Evolutionary conservation across 2,329 filamentous ascomycete species (phyloP), one percentile per base, ranked within the genome.

Genomic region (Dactylellina parvicollis): DNA sequence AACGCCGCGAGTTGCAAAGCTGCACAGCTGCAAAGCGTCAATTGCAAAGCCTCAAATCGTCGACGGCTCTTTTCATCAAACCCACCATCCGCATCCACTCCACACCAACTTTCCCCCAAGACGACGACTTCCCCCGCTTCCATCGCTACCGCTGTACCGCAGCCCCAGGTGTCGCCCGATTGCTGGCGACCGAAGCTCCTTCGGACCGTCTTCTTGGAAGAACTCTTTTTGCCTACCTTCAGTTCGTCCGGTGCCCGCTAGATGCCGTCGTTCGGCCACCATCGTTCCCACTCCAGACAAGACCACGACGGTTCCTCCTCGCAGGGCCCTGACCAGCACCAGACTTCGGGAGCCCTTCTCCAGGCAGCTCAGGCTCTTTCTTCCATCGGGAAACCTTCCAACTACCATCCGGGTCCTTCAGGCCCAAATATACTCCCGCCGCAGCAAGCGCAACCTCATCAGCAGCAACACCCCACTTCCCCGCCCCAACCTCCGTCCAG

Each of bases 381-480:
- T 20, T 72, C 67, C 36, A 72, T 72, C 67, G 67, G 67, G 30
- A 72, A 72, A 54, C 67, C 67, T 18, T 72, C 67, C 4, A 72
- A 46, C 26, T 72, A 72, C 22, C 67, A 54, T 49, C 50, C 59
- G 16, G 46, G 32, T 46, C 50, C 36, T 40, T 18, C 50, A 40
- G 59, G 67, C 30, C 59, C 59, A 36, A 72, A 57, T 59, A 32
- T 65, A 26, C 20, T 40, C 16, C 42, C 55, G 7, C 67, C 56
- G 20, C 67, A 72, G 3, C 50, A 56, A 30, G 40, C 61, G 42
- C 61, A 49, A 28, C 38, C 16, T 36, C 52, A 46, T 55, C 52
- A 64, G 30, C 66, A 57, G 14, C 59, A 72, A 50, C 67, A 72
- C 67, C 67, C 67, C 67, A 60, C 67, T 72, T 72, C 67, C 67